Percentiles rank a stretch among this genome's conserved stretches.
These are phyloP conservation scores for Hypoxylon perforatum DNA, from an alignment of 495 filamentous ascomycete species.

Conservation along the genomic window DNA sequence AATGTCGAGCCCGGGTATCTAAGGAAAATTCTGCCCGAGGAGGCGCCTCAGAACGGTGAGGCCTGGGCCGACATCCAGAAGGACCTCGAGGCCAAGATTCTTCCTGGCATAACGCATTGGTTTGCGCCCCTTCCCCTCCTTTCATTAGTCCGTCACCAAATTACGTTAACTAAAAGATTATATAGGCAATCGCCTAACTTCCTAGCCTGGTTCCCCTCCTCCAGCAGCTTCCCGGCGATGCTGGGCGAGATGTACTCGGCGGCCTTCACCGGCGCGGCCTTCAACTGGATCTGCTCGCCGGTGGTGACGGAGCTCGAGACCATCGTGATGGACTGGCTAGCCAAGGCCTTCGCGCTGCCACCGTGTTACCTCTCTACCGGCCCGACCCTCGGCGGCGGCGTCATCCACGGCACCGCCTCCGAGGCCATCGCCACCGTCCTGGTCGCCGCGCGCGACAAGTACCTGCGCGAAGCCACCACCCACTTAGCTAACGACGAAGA, in stretches of 20 bases:
- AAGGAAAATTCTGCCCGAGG: slow-evolving; percentile 77
- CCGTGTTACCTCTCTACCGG: slow-evolving; percentile 80
- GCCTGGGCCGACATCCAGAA: slow-evolving; percentile 82
- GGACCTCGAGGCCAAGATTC: slow-evolving; percentile 88
- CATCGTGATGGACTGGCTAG: slow-evolving; percentile 92
- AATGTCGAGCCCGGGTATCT: slow-evolving; percentile 89
- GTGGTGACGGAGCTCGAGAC: slow-evolving; percentile 98
- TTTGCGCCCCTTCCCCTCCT: slow-evolving; percentile 38
- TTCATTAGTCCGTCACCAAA: not conserved
- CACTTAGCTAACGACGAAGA: slow-evolving; percentile 66
- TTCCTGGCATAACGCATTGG: slow-evolving; percentile 96
- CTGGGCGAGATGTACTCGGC: slow-evolving; percentile 93
- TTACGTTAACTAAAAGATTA: not conserved
- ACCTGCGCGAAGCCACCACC: slow-evolving; percentile 67
- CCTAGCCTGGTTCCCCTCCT: slow-evolving; percentile 94
- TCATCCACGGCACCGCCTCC: slow-evolving; percentile 93
- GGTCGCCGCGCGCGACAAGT: slow-evolving; percentile 89
- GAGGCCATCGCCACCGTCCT: slow-evolving; percentile 89
- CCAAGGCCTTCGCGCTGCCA: slow-evolving; percentile 77
- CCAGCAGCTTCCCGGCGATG: slow-evolving; percentile 84
- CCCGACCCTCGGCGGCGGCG: slow-evolving; percentile 80
- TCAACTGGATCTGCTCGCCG: slow-evolving; percentile 97
- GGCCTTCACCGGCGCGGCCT: slow-evolving; percentile 88
- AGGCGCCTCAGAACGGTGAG: slow-evolving; percentile 79
- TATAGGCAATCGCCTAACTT: slow-evolving; percentile 84